These are phyloP conservation scores for Lindgomyces ingoldianus DNA, from an alignment of 495 filamentous ascomycete species.

Conservation along the genomic window DNA sequence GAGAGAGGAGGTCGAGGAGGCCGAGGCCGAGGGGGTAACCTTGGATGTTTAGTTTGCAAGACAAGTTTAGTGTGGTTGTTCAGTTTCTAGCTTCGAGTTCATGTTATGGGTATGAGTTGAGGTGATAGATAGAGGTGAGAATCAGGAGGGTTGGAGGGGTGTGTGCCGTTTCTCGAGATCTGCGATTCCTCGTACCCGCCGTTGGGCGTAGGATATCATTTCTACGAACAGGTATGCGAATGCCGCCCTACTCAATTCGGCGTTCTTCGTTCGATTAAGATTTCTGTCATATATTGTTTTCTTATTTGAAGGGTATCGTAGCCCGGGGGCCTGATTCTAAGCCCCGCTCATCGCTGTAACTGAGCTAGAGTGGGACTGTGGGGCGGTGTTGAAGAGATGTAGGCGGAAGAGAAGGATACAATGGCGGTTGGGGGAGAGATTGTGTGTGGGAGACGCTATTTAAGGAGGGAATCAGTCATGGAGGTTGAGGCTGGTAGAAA, in stretches of 20 bases:
- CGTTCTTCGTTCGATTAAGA: conserved; percentile 79
- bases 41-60: conserved; percentile 83
- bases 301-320: conserved; percentile 86
- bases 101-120: no score
- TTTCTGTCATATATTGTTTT: conserved; percentile 98
- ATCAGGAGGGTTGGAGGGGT: no score
- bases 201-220: conserved; percentile 96
- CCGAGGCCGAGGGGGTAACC: conserved; percentile 93
- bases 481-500: no score
- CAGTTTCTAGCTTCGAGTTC: no score
- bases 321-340: conserved; percentile 53
- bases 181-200: conserved; percentile 83
- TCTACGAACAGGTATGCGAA: conserved; percentile 96
- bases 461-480: no score
- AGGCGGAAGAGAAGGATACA: no score
- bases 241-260: conserved; percentile 85
- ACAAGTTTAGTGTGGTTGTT: no score
- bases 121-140: no score
- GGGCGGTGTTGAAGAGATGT: no score
- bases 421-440: no score
- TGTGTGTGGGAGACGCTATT: no score
- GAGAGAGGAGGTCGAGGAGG: conserved; percentile 88
- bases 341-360: conserved; percentile 15
- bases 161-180: conserved; percentile 92
- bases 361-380: background rate